A percentile compares a stretch with the other conserved stretches of the same genome.
Conservation (phyloP, 768 basidiomycete species). For the Boletus vinaceobasis region DNA sequence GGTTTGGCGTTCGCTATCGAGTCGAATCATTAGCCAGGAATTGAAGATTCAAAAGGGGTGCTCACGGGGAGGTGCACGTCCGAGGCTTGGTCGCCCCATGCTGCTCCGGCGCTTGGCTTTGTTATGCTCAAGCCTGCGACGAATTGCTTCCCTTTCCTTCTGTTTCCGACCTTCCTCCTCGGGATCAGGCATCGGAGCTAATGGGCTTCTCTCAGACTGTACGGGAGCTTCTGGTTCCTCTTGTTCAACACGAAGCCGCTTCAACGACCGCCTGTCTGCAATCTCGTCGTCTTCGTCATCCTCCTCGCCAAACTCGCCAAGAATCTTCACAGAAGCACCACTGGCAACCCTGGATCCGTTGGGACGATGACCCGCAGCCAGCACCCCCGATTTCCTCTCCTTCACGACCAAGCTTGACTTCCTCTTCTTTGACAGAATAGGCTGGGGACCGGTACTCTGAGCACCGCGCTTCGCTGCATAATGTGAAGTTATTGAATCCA, state of each 20-base stretch:
- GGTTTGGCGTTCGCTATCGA: conserved; percentile 39
- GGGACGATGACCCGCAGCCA: conserved; percentile 17
- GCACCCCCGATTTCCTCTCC: conserved; percentile 21
- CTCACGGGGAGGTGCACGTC: conserved; percentile 42
- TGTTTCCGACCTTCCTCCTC: conserved; percentile 34
- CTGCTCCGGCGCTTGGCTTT: conserved; percentile 71
- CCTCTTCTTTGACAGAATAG: conserved; percentile 36
- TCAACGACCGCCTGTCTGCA: conserved; percentile 40
- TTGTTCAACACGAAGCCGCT: conserved; percentile 41
- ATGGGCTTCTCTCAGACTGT: conserved; percentile 35
- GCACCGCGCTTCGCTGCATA: conserved; percentile 42
- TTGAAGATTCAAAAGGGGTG: conserved; percentile 3
- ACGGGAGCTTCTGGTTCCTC: conserved; percentile 23
- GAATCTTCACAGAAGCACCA: conserved; percentile 25
- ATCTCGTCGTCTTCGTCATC: conserved; percentile 42
- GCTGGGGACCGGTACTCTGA: conserved; percentile 18
- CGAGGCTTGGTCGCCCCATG: conserved; percentile 44
- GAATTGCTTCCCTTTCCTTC: conserved; percentile 55
- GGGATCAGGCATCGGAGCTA: conserved; percentile 23
- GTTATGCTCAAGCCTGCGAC: conserved; percentile 61
- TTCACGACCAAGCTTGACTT: conserved; percentile 50
- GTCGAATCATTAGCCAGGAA: conserved; percentile 6
- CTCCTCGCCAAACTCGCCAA: conserved; percentile 58
- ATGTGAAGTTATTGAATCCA: conserved; percentile 68
- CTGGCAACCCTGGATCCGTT: conserved; percentile 26